Evolutionary conservation across 2,329 filamentous ascomycete genomes (phyloP), one percentile per base, ranked within the genome.

Genomic region (Penicillium sp.): DNA sequence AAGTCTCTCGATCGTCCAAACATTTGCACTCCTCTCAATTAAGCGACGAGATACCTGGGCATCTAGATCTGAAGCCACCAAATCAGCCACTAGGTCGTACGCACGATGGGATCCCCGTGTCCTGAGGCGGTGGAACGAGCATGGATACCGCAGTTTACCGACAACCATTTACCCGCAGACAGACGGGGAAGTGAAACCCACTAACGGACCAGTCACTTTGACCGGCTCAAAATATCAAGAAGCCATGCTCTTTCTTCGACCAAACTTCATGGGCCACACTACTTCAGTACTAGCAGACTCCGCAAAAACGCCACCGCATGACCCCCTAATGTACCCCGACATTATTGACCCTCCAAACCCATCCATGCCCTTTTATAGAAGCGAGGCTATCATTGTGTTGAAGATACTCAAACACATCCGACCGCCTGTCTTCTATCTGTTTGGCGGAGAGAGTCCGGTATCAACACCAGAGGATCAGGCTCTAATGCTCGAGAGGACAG

Each of bases 371-470:
- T 58, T 60, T 23, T 60, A 60, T 42, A 43, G 48, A 17, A 55
- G 38, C 33, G 51, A 60, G 25, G 10, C 51, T 8, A 51, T 50
- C 4, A 27, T 60, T 8, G 51, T 43, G 1, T 56, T 56, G 43
- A 50, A 50, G 3, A 25, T 58, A 33, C 37, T 60, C 8, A 45
- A 58, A 7, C 48, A 60, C 17, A 29, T 58, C 4, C 62, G 67
- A 10, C 67, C 67, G 0, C 57, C 61, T 31, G 65, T 69, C 9
- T 53, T 70, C 0, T 69, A 63, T 51, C 33, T 69, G 2, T 67
- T 60, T 49, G 65, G 63, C 1, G 60, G 35, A 0, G 40, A 40
- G 7, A 67, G 62, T 25, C 59, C 41, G 12, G 50, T 66, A 2
- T 58, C 60, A 17, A 25, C 35, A 2, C 50, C 48, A 5, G 56